Base-by-base conservation (phyloP, 2,329 filamentous ascomycete genomes). In the Xylaria sp. region DNA sequence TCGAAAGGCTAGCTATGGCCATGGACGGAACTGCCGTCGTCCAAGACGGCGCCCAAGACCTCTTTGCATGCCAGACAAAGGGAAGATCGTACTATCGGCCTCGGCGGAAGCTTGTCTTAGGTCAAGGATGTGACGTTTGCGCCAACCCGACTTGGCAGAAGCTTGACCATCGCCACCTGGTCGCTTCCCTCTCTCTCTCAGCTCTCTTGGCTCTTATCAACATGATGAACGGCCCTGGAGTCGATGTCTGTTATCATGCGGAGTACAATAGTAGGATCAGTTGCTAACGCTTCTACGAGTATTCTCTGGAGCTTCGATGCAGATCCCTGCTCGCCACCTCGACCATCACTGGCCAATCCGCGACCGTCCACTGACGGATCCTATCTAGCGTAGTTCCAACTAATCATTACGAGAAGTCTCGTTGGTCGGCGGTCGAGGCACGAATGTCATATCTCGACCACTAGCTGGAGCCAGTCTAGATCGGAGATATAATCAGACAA, bases 71-170 rank as follows among this genome's bases (percentile, higher is more conserved):
- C 44, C 44, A 8, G 28, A 18, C 54, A 34, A 37, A 52, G 52
- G 12, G 54, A 15, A 5, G 39, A 7, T 7, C 34, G 20, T 15
- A 34, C 23, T 57, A 56, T 25, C 23, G 51, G 65, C 18, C 59
- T 63, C 52, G 60, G 67, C 67, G 44, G 61, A 67, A 67, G 69
- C 69, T 70, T 70, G 65, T 70, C 56, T 65, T 13, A 15, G 31
- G 51, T n/a, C 31, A 13, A 41, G 12, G 20, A 41, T 37, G 46
- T 52, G 55, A 46, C 51, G 46, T 44, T 62, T 70, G 69, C 62
- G 31, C 48, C 64, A 48, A 55, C 67, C 60, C 67, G 67, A 71
- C 69, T 71, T 71, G 69, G 69, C 69, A 44, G 67, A 71, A 69
- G 69, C 67, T 69, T 69, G 63, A 69, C 63, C 58, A 61, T 68